Percentiles rank a stretch among this genome's conserved stretches.
These are phyloP conservation scores for Sphenostylis stenocarpa DNA, from an alignment of 306 rosid species.

Conservation along the genomic window DNA sequence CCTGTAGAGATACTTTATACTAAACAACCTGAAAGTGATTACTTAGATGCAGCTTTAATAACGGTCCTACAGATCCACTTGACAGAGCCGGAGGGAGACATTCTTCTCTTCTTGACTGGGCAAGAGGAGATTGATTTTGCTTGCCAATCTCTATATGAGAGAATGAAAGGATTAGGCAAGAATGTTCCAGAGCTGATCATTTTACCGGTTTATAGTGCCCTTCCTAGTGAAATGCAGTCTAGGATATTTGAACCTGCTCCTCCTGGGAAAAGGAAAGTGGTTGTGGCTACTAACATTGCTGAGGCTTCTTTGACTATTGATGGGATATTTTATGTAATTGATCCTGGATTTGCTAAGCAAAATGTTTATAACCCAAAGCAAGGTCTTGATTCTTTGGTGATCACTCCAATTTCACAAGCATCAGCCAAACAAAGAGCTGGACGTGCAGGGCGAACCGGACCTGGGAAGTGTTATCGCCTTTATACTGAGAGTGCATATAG, in stretches of 20 bases:
- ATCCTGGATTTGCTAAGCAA: conserved; percentile 91
- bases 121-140: conserved; percentile 94
- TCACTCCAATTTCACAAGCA: conserved; percentile 89
- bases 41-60: conserved; percentile 71
- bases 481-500: conserved; percentile 82
- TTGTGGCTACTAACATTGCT: conserved; percentile 91
- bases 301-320: conserved; percentile 91
- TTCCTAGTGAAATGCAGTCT: conserved; percentile 85
- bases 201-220: conserved; percentile 83
- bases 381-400: conserved; percentile 80
- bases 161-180: conserved; percentile 79
- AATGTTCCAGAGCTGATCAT: conserved; percentile 76
- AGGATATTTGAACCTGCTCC: conserved; percentile 89
- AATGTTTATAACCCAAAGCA: conserved; percentile 81
- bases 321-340: conserved; percentile 81
- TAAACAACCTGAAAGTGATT: conserved; percentile 86
- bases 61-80: conserved; percentile 85
- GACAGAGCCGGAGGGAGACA: conserved; percentile 89
- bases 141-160: conserved; percentile 83
- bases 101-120: conserved; percentile 92
- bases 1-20: conserved; percentile 82
- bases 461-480: conserved; percentile 85
- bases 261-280: conserved; percentile 86
- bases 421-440: conserved; percentile 91
- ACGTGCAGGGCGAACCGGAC: conserved; percentile 89